These are phyloP conservation scores for Termitomyces sp. DNA, from an alignment of 768 basidiomycete species.

Conservation along the genomic window DNA sequence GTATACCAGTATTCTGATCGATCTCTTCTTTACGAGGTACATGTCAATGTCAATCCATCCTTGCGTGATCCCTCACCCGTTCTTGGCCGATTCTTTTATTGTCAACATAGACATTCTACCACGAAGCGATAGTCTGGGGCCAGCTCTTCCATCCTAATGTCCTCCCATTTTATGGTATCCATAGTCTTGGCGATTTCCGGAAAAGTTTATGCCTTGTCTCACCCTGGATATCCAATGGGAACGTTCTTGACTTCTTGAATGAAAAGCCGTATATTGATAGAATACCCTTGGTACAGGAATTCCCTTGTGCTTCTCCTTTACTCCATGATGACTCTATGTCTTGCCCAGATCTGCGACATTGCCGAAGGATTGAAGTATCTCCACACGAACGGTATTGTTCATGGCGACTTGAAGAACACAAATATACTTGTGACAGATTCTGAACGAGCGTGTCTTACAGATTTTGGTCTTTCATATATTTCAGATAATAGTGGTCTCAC, in stretches of 20 bases:
- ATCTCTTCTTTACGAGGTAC: slow-evolving; percentile 18
- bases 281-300: not conserved
- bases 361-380: slow-evolving; percentile 28
- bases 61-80: not conserved
- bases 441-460: slow-evolving; percentile 39
- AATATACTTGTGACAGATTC: slow-evolving; percentile 2
- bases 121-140: slow-evolving; percentile 9
- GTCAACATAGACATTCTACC: slow-evolving; percentile 3
- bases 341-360: slow-evolving; percentile 22
- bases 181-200: slow-evolving; percentile 19
- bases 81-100: not conserved
- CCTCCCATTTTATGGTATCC: slow-evolving; percentile 33
- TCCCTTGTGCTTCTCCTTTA: not conserved
- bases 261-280: slow-evolving; percentile 8
- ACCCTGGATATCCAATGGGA: slow-evolving; percentile 33
- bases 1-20: slow-evolving; percentile 17
- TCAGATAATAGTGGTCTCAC: slow-evolving; percentile 11
- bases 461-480: slow-evolving; percentile 39
- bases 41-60: not conserved
- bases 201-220: slow-evolving; percentile 26
- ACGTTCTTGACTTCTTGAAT: slow-evolving; percentile 19
- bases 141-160: slow-evolving; percentile 16
- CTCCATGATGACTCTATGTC: slow-evolving; percentile 3
- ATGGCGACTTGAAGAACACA: slow-evolving; percentile 40
- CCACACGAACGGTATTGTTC: slow-evolving; percentile 31